These are phyloP conservation scores for Amoebophrya sp. DNA, from an alignment of 169 alveolate species.

Conservation along the genomic window DNA sequence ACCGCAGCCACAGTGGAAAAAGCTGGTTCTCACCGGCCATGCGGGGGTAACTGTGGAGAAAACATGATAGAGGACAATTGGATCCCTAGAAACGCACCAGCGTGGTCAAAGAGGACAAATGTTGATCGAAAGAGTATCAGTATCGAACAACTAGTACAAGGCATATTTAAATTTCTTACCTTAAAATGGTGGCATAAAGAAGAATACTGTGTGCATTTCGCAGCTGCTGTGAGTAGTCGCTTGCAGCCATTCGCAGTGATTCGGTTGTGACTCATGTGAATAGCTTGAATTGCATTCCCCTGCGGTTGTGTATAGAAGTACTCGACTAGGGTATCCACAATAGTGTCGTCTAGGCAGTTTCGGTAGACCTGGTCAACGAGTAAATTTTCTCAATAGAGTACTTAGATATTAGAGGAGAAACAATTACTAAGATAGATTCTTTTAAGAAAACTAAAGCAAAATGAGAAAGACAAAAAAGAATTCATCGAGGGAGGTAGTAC, in stretches of 20 bases:
- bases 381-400: no score
- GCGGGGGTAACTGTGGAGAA: conserved; percentile 12
- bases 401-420: no score
- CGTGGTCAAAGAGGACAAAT: no score
- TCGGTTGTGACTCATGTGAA: background rate
- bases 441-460: background rate
- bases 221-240: background rate
- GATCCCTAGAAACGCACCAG: no score
- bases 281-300: background rate
- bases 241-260: background rate
- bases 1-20: background rate
- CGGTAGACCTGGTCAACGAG: background rate
- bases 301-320: background rate
- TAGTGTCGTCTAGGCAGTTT: conserved; percentile 3
- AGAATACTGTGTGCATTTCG: background rate
- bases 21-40: background rate
- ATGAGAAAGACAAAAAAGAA: background rate
- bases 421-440: no score
- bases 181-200: no score
- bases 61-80: no score
- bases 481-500: background rate
- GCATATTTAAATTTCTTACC: no score
- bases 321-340: background rate
- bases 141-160: no score
- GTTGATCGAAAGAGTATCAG: no score